Base-by-base conservation (phyloP, 2,329 filamentous ascomycete genomes). In the Hypoxylon sp. region DNA sequence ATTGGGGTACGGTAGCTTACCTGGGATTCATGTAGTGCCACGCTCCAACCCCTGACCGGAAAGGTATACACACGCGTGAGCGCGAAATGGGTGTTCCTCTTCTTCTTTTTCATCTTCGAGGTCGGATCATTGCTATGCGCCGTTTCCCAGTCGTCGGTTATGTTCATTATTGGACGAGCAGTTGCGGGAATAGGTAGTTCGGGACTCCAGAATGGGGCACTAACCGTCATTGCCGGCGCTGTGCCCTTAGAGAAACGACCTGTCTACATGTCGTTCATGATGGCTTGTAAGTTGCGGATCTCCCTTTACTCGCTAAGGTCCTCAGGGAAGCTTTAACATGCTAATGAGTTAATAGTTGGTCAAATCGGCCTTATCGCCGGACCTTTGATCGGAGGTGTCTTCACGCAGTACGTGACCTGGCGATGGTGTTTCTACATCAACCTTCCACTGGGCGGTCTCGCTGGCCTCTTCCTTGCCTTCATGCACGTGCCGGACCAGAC, bases 91-190 rank as follows among this genome's bases (percentile, higher is more conserved):
- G 75, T 79, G 0, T 83, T 81, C 52, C 70, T 82, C 6, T 54
- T 62, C 55, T 82, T 85, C 47, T 79, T 89, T 29, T 70, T 76
- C 37, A 60, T 88, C 44, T 89, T 90, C 67, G 86, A 89, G 72
- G 21, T 88, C 0, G 88, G 88, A 1, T 87, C 84, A 0, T 70
- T 86, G 2, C 75, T 90, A n/a, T 89, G 87, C 67, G 87, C 78
- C 60, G 69, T 81, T 55, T 83, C 87, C 0, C 78, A 73, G 0
- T 84, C 80, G 8, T 86, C 85, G 0, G 70, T 76, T 0, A 85
- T 86, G 79, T 82, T 89, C 57, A 89, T 89, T 57, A 73, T 84
- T 7, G 86, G 87, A 1, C 82, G 87, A 3, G 83, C 85, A 2
- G 76, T 89, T 2, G 84, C 87, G 0, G 88, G 87, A 0, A 68